phyloP scores from a whole-genome alignment of 169 alveolate genomes.

The Theileria orientalis region DNA sequence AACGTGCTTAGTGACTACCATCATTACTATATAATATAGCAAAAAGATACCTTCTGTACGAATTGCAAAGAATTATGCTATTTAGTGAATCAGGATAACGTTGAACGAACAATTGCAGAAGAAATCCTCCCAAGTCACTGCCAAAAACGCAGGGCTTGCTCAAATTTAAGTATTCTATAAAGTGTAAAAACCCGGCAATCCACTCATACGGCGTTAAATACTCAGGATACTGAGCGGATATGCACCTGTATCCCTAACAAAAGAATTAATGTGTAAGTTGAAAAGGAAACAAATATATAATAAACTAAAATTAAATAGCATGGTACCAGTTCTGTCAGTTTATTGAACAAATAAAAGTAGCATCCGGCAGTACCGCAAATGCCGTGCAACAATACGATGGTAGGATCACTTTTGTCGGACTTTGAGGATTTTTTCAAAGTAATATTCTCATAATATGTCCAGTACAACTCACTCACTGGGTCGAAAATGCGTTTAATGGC shows the following conservation, averaged over 20 bases:
- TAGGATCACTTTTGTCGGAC: conserved; percentile 15
- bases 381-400: conserved; percentile 74
- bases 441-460: conserved; percentile 74
- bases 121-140: conserved; percentile 75
- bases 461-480: conserved; percentile 73
- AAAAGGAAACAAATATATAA: not conserved
- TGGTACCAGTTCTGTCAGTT: conserved; percentile 53
- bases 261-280: not conserved
- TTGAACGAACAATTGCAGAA: conserved; percentile 72
- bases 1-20: not conserved
- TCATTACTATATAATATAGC: not conserved
- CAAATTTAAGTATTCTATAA: conserved; percentile 70
- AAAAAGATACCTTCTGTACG: conserved; percentile 64
- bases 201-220: conserved; percentile 71
- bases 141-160: conserved; percentile 73
- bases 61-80: conserved; percentile 67
- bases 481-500: conserved; percentile 72
- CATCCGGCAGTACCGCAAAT: conserved; percentile 82
- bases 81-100: conserved; percentile 65
- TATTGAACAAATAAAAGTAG: conserved; percentile 67
- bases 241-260: conserved; percentile 68
- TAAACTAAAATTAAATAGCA: not conserved
- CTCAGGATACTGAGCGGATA: conserved; percentile 78
- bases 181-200: conserved; percentile 71
- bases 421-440: conserved; percentile 17